Evolutionary conservation across 306 rosid genomes (phyloP).

Genomic region (Mimosa bimucronata): DNA sequence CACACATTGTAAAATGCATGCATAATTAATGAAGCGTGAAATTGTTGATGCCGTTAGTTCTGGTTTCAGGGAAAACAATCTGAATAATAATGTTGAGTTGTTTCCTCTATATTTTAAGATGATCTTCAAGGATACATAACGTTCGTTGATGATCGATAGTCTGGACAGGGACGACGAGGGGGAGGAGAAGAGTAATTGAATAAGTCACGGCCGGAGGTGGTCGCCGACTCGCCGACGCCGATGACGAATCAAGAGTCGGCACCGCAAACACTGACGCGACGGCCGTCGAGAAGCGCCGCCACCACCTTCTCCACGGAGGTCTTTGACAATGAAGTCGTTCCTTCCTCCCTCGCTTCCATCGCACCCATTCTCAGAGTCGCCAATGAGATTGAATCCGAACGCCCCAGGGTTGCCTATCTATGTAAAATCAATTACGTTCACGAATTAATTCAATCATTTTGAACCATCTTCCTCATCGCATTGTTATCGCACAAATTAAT

Average conservation of each 20-base stretch:
- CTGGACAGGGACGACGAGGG: not conserved
- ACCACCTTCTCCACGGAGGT: conserved; percentile 90
- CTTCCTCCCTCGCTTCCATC: conserved; percentile 84
- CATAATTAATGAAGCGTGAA: too few relatives aligned
- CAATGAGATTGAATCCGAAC: conserved; percentile 79
- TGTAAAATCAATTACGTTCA: conserved; percentile 49
- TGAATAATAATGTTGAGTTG: not conserved
- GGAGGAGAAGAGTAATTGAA: not conserved
- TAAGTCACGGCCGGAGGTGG: conserved; percentile 26
- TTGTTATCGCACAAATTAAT: not conserved
- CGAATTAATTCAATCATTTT: not conserved
- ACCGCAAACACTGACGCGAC: conserved; percentile 60
- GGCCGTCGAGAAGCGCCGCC: conserved; percentile 87
- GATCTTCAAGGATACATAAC: not conserved
- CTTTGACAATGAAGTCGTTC: conserved; percentile 91
- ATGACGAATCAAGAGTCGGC: conserved; percentile 68
- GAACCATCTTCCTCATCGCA: not conserved
- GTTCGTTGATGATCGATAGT: not conserved
- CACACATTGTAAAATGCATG: not conserved
- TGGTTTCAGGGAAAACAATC: not conserved
- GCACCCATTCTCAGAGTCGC: conserved; percentile 94
- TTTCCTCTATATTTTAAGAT: not conserved
- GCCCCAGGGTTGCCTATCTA: conserved; percentile 91
- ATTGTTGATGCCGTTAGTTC: too few relatives aligned
- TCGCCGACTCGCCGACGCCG: conserved; percentile 21